Base-by-base conservation (phyloP, 116 monocot genomes). In the Posidonia oceanica region DNA sequence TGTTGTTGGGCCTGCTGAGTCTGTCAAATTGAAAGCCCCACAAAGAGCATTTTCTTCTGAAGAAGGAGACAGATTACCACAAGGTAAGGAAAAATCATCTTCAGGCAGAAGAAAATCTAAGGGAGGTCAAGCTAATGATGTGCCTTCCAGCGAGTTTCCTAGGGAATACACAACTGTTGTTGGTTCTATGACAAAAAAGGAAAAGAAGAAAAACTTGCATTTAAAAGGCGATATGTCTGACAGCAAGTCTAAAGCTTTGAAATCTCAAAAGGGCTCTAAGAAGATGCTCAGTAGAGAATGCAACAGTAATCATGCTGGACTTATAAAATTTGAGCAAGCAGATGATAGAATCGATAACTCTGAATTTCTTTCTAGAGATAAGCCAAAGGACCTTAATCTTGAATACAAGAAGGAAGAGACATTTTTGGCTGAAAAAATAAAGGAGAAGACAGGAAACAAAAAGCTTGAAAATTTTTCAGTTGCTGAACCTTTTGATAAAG, bases 121-220 rank as follows among this genome's bases (percentile, higher is more conserved):
- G 59, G 81, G 53, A 74, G 76, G 63, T 61, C 74, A 81, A 58
- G 44, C 42, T 22, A 83, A 61, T 68, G 64, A 18, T 10, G 18
- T 55, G 58, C 64, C 66, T 38, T 58, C 66, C 41, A 13, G 63
- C 14, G 85, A 85, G 39, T 71, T 74, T 56, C 21, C 22, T 14
- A 83, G 84, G 64, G 78, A 81, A 68, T 69, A 71, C n/a, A 13
- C 42, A 14, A 66, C 54, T 39, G 39, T 55, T 69, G 23, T 52
- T 41, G 72, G 62, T 69, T 60, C 75, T 71, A 64, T 40, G 54
- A 12, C 72, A 44, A 14, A 71, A 65, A 80, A 84, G 64, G 84
- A 87, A 66, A 85, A 80, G 70, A 88, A 84, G 70, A 83, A 80
- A 59, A 78, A 6, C 39, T 77, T 66, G 42, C 67, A 70, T 73